Base-by-base conservation (phyloP, 2,329 filamentous ascomycete genomes). In the Arthrinium phaeospermum region DNA sequence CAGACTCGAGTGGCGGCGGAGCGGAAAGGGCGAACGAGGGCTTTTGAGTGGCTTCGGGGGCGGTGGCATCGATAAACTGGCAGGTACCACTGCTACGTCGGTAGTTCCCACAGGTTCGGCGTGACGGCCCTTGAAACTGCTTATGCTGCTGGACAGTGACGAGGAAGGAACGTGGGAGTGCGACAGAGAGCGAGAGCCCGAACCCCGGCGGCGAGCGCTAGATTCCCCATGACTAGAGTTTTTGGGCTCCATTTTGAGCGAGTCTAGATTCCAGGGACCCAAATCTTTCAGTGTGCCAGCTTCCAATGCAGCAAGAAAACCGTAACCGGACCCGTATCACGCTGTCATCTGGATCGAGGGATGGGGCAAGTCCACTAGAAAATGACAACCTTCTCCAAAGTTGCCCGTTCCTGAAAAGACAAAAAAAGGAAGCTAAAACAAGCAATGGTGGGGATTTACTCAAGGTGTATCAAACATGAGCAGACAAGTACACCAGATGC, bases 31-130 rank as follows among this genome's bases (percentile, higher is more conserved):
- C 69, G 83, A 80, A 74, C 83, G 82, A 73, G 85, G 82, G 71
- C 82, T 83, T 49, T 80, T 85, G 71, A 86, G 77, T 16, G 86
- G 81, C 74, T 83, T 77, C 24, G 82, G 79, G 44, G 87, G 86
- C 72, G 90, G 87, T 51, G 91, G 90, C 88, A 93, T 91, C 75
- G 89, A 92, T 73, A 92, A 85, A 80, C 86, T 91, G 72, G 90
- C 86, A 78, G 87, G 86, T 72, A 90, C 89, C 74, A 88, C 86
- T 80, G 89, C 86, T 74, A 85, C 85, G 71, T 87, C 86, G 73
- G 87, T 88, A 44, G 87, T 64, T 41, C 57, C 88, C 75, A 89
- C 71, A 46, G 91, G 86, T 77, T 92, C 90, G 72, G 87, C 87
- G 79, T 89, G 86, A 71, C 87, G 85, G 75, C 86, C 85, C 80